These are phyloP conservation scores for Candida alai DNA, from an alignment of 805 yeast species.

Conservation along the genomic window DNA sequence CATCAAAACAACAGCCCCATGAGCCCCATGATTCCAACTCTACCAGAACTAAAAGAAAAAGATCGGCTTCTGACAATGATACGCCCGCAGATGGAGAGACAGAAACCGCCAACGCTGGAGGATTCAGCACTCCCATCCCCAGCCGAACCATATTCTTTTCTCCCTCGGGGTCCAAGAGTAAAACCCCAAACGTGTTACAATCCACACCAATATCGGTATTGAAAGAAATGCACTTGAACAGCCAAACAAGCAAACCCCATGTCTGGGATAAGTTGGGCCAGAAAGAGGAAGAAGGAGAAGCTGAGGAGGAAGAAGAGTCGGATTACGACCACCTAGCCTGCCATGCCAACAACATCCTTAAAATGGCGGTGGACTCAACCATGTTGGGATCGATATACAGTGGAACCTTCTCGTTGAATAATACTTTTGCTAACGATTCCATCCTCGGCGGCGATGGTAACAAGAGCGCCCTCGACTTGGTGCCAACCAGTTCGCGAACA, in stretches of 20 bases:
- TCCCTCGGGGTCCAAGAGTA: constrained; percentile 21
- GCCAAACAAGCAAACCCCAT: constrained; percentile 12
- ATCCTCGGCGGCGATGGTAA: constrained; percentile 16
- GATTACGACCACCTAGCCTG: constrained; percentile 40
- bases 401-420: constrained; percentile 33
- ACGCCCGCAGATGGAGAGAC: neutral
- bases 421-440: constrained; percentile 29
- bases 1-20: no score
- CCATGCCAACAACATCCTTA: constrained; percentile 43
- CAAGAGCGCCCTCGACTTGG: constrained; percentile 13
- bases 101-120: constrained; percentile 5
- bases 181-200: constrained; percentile 8
- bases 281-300: neutral
- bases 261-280: constrained; percentile 7
- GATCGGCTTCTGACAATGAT: neutral
- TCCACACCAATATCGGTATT: constrained; percentile 25
- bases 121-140: constrained; percentile 23
- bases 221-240: constrained; percentile 17
- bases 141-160: constrained; percentile 26
- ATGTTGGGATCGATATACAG: constrained; percentile 41
- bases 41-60: neutral
- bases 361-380: constrained; percentile 47
- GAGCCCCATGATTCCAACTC: neutral
- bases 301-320: constrained; percentile 17
- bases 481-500: constrained; percentile 8